phyloP scores from a whole-genome alignment of 2,329 filamentous ascomycete species.

The Penicillium olsonii region DNA sequence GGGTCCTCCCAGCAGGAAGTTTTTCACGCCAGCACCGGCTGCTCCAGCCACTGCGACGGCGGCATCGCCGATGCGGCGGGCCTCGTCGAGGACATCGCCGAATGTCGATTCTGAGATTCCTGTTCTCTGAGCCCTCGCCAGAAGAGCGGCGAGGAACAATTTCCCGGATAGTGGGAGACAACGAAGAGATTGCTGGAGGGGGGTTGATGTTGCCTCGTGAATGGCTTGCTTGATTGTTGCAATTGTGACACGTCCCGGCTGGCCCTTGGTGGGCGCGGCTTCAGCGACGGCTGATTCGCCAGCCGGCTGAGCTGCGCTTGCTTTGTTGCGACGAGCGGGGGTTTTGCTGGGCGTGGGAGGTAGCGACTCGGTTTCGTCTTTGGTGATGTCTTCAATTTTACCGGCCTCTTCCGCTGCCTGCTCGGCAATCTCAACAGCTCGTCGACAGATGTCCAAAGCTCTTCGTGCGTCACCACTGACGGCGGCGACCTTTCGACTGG shows the following conservation, averaged over 20 bases:
- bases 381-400: conserved; percentile 16
- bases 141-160: conserved; percentile 78
- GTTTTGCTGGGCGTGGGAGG: conserved; percentile 50
- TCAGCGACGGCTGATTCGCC: conserved; percentile 19
- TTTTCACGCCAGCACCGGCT: conserved; percentile 59
- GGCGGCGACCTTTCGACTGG: conserved; percentile 91
- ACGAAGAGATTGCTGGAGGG: conserved; percentile 84
- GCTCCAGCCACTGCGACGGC: conserved; percentile 51
- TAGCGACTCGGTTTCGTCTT: conserved; percentile 37
- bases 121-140: conserved; percentile 76
- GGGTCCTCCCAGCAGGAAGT: conserved; percentile 56
- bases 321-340: conserved; percentile 31
- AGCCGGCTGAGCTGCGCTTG: conserved; percentile 12
- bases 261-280: conserved; percentile 27
- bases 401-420: conserved; percentile 57
- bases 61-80: conserved; percentile 62
- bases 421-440: conserved; percentile 93
- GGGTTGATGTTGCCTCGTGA: conserved; percentile 89
- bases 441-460: conserved; percentile 90
- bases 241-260: conserved; percentile 72
- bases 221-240: conserved; percentile 92
- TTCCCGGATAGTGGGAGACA: conserved; percentile 80
- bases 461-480: conserved; percentile 92
- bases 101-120: conserved; percentile 85
- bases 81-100: conserved; percentile 87